Base-by-base conservation (phyloP, 345 rosid genomes). In the Eucalyptus pauciflora region DNA sequence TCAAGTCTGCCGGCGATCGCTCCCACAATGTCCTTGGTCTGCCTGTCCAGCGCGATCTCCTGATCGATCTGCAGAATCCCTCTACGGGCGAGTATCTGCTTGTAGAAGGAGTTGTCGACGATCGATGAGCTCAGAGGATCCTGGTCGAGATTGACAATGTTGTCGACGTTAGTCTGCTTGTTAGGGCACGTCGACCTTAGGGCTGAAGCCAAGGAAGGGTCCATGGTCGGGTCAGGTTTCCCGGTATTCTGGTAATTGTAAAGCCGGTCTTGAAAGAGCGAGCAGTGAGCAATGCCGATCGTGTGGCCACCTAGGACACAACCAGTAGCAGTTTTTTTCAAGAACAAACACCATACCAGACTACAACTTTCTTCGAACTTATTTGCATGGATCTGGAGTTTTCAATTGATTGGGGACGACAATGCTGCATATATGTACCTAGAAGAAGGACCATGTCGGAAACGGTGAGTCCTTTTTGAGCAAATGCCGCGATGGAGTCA, bases 61-160 rank as follows among this genome's bases (percentile, higher is more conserved):
- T 95, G 95, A 88, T 96, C 98, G 13, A 95, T 89, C 9, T 91
- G 93, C 58, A 96, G 94, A 29, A 96, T 62, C 29, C 96, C 97
- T 86, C 93, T 90, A 8, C 3, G 16, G 22, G 16, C 13, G 1
- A 17, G 51, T 54, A 95, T 90, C 81, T 96, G 93, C 67, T 89
- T 90, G 96, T 92, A 92, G 92, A 50, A 94, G 52, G 97, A 95
- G 33, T 87, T 94, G 87, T 95, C 97, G 3, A 95, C 69, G 43
- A 13, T 58, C 22, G 86, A 88, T 24, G 97, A 58, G 56, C 95
- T 94, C 3, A 31, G 1, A 3, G 85, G 37, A 41, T 93, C 80
- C 93, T 94, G 96, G 89, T 95, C 95, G 4, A 95, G 93, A 88
- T 89, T 89, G 6, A 90, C 88, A 3, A 89, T 7, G 62, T 85